Evolutionary conservation across 257 asterid genomes (phyloP).

Genomic region (Solanum chmielewskii): DNA sequence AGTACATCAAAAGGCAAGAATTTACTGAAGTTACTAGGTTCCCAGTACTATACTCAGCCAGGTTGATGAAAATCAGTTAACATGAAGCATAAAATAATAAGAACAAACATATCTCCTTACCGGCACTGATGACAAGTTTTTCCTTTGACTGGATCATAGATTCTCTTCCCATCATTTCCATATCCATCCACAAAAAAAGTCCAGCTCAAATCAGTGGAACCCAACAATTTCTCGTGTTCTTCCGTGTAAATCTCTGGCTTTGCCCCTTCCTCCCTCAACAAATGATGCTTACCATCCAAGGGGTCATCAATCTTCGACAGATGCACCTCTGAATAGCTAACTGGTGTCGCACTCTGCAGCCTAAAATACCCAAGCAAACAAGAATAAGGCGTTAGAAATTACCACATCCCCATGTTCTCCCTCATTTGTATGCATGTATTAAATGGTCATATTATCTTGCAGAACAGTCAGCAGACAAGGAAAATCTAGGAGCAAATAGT

Average conservation of each 20-base stretch:
- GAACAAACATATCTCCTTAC: conserved; percentile 19
- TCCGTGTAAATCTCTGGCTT: conserved; percentile 79
- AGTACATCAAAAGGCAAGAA: neutral
- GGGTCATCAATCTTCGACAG: conserved; percentile 24
- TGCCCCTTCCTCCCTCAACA: conserved; percentile 58
- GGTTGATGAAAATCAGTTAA: neutral
- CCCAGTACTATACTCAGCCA: neutral
- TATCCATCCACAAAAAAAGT: conserved; percentile 76
- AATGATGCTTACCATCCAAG: conserved; percentile 5
- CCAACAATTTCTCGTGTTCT: conserved; percentile 77
- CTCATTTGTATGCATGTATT: neutral
- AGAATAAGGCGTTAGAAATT: neutral
- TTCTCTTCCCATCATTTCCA: conserved; percentile 77
- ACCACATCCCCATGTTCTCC: neutral
- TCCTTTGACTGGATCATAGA: conserved; percentile 72
- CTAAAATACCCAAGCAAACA: conserved; percentile 25
- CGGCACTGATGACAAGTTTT: conserved; percentile 98
- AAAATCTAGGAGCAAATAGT: neutral
- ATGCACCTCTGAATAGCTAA: conserved; percentile 54
- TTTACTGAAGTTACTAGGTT: neutral
- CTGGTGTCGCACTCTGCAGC: conserved; percentile 70
- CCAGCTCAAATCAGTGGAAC: conserved; percentile 76
- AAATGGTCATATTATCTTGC: neutral
- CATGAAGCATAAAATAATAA: neutral
- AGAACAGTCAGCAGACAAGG: neutral